Conservation (phyloP, 2,329 filamentous ascomycete species). For the Xylaria sp. region DNA sequence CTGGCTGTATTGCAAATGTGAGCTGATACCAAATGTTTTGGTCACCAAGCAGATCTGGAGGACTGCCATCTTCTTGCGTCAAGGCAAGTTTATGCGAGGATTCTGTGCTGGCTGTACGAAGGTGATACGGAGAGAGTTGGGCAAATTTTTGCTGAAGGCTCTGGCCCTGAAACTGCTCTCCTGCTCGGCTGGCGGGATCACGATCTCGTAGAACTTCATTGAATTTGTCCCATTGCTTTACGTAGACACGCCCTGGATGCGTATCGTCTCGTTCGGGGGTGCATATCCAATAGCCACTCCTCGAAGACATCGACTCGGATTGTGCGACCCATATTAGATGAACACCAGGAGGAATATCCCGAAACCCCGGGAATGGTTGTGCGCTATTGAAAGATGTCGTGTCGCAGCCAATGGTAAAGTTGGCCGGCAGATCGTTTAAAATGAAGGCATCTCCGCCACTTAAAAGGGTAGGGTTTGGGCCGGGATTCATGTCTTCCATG, state of each 20-base stretch:
- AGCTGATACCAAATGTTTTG: conserved; percentile 63
- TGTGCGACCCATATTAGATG: conserved; percentile 71
- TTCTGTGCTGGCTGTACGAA: conserved; percentile 47
- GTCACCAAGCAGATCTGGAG: conserved; percentile 47
- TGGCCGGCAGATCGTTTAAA: conserved; percentile 62
- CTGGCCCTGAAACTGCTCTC: conserved; percentile 58
- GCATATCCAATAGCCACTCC: conserved; percentile 69
- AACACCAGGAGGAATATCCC: conserved; percentile 64
- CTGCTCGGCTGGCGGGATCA: conserved; percentile 58
- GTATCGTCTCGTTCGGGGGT: conserved; percentile 49
- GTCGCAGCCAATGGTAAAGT: conserved; percentile 66
- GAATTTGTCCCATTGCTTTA: conserved; percentile 60
- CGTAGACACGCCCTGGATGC: conserved; percentile 49
- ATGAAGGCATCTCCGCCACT: conserved; percentile 62
- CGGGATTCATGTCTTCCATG: conserved; percentile 36
- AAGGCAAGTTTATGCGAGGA: conserved; percentile 28
- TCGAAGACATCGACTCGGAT: conserved; percentile 58
- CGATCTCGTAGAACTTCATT: conserved; percentile 65
- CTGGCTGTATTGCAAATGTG: conserved; percentile 59
- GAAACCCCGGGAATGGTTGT: conserved; percentile 63
- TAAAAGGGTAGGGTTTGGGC: conserved; percentile 47
- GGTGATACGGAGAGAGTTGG: conserved; percentile 59
- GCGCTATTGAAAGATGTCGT: conserved; percentile 59
- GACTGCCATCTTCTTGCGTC: conserved; percentile 37
- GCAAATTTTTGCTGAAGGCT: conserved; percentile 54